phyloP scores from a whole-genome alignment of 768 basidiomycete genomes.

The Leccinum longicurvipes region DNA sequence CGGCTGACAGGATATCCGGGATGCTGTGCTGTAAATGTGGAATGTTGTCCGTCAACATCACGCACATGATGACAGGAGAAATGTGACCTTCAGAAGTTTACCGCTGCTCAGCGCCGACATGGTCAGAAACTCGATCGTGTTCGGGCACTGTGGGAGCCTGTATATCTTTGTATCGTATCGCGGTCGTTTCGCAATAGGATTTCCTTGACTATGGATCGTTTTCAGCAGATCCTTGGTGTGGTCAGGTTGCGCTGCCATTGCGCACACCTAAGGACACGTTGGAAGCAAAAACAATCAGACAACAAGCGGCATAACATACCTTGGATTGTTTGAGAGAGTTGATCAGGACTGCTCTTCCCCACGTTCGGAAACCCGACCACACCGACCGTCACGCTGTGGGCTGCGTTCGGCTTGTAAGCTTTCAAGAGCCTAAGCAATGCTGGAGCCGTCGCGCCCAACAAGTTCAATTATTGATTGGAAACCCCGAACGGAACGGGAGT shows the following conservation, averaged over 20 bases:
- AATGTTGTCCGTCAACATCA: not conserved
- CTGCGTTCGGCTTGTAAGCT: slow-evolving; percentile 64
- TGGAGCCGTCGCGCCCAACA: slow-evolving; percentile 74
- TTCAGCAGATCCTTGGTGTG: slow-evolving; percentile 93
- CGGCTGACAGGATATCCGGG: slow-evolving; percentile 80
- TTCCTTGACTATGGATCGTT: slow-evolving; percentile 89
- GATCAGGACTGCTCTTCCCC: slow-evolving; percentile 91
- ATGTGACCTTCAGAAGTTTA: slow-evolving; percentile 72
- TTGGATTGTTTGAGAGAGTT: slow-evolving; percentile 88
- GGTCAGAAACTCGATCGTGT: slow-evolving; percentile 80
- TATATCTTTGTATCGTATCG: slow-evolving; percentile 80
- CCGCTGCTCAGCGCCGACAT: slow-evolving; percentile 85
- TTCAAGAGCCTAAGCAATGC: slow-evolving; percentile 79
- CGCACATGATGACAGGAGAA: not conserved
- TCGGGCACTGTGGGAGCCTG: slow-evolving; percentile 69
- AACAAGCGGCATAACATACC: slow-evolving; percentile 37
- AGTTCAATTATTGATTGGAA: slow-evolving; percentile 77
- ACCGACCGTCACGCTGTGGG: slow-evolving; percentile 76
- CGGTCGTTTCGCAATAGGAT: slow-evolving; percentile 71
- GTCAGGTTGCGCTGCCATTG: slow-evolving; percentile 91
- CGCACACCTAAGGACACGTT: slow-evolving; percentile 66
- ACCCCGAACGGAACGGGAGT: slow-evolving; percentile 81
- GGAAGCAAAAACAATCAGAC: not conserved
- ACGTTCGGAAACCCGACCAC: slow-evolving; percentile 98
- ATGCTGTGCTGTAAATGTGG: slow-evolving; percentile 90